Evolutionary conservation across 2,329 filamentous ascomycete species (phyloP).

Genomic region (Trichoderma lentiforme): DNA sequence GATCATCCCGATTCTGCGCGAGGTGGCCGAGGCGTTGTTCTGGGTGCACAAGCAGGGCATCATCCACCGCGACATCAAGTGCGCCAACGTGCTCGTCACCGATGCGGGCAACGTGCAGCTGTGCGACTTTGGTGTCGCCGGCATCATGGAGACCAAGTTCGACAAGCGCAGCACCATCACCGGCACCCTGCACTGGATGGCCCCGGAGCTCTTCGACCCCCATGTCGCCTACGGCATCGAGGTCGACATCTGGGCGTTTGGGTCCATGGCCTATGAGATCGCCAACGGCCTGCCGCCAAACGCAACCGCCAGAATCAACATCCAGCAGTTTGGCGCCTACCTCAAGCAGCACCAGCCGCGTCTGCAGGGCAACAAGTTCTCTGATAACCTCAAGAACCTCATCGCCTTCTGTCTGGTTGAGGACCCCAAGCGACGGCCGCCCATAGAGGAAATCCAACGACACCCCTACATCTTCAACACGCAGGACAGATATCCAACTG

Average conservation of each 20-base stretch:
- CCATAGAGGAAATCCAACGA: slow-evolving; percentile 57
- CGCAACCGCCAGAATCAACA: slow-evolving; percentile 39
- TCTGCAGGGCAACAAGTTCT: slow-evolving; percentile 57
- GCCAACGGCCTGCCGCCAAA: slow-evolving; percentile 62
- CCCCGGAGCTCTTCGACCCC: slow-evolving; percentile 57
- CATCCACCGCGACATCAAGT: slow-evolving; percentile 69
- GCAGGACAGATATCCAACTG: slow-evolving; percentile 55
- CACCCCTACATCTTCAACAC: slow-evolving; percentile 63
- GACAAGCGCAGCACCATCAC: slow-evolving; percentile 65
- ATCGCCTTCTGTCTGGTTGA: slow-evolving; percentile 60
- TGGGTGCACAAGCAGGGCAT: slow-evolving; percentile 67
- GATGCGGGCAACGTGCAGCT: slow-evolving; percentile 74
- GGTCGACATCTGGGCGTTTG: slow-evolving; percentile 67
- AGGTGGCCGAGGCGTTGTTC: slow-evolving; percentile 61
- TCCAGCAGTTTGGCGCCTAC: slow-evolving; percentile 42
- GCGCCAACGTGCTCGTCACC: slow-evolving; percentile 74
- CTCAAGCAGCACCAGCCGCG: slow-evolving; percentile 49
- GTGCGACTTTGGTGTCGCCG: slow-evolving; percentile 57
- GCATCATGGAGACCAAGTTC: slow-evolving; percentile 57
- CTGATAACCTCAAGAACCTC: slow-evolving; percentile 53
- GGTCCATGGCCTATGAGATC: slow-evolving; percentile 65
- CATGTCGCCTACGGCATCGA: slow-evolving; percentile 52
- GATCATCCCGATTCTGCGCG: slow-evolving; percentile 64
- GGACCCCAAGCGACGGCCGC: slow-evolving; percentile 54
- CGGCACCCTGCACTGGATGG: slow-evolving; percentile 68